Conservation (phyloP, 1,284 basidiomycete species). For the Sporisorium graminicola region DNA sequence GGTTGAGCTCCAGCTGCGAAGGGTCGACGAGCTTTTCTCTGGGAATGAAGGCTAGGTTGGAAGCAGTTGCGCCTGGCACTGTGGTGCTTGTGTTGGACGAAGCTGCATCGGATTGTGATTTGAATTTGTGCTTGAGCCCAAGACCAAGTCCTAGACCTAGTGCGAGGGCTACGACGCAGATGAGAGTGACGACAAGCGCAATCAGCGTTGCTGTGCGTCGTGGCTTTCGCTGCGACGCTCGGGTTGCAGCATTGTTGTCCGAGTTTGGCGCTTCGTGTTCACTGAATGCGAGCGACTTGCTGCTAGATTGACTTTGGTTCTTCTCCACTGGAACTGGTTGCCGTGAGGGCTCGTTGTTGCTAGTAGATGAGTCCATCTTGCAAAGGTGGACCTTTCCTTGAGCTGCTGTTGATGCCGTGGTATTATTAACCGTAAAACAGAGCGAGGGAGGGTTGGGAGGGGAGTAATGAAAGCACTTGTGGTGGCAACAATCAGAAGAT, state of each 20-base stretch:
- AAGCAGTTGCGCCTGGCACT: constrained; percentile 30
- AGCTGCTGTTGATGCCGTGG: no score
- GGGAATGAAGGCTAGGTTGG: constrained; percentile 55
- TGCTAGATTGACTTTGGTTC: constrained; percentile 16
- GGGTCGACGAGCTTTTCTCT: constrained; percentile 35
- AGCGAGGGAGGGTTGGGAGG: neutral
- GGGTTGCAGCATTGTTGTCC: neutral
- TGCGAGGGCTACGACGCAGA: constrained; percentile 68
- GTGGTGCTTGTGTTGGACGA: constrained; percentile 1
- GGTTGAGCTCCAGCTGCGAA: constrained; percentile 42
- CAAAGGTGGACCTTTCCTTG: neutral
- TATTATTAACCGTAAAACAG: neutral
- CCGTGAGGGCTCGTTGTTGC: neutral
- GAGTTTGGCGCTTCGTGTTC: constrained; percentile 15
- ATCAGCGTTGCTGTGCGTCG: constrained; percentile 6
- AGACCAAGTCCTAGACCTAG: constrained; percentile 72
- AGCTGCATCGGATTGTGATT: constrained; percentile 23
- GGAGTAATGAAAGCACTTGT: neutral
- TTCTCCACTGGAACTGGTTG: constrained; percentile 7
- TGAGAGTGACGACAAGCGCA: neutral
- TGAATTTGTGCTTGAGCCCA: constrained; percentile 65
- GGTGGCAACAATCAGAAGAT: no score
- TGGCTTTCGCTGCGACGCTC: neutral
- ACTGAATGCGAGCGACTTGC: constrained; percentile 8
- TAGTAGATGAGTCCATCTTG: neutral